These are phyloP conservation scores for Kodamaea sp. DNA, from an alignment of 1,139 yeast genomes.

Conservation along the genomic window DNA sequence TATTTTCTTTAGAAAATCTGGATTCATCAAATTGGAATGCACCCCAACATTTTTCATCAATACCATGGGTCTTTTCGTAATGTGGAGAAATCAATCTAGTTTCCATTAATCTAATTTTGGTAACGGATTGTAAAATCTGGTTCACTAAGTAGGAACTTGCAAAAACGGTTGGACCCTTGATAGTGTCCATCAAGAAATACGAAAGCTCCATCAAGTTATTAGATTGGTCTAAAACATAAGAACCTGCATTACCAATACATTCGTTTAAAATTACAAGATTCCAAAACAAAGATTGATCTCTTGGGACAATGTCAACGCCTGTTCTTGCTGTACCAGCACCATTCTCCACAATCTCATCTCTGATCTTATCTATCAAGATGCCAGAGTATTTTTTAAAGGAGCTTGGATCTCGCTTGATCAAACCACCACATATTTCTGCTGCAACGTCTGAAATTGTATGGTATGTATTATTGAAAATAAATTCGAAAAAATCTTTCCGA, in stretches of 20 bases:
- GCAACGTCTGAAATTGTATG: slow-evolving; percentile 66
- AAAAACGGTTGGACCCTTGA: slow-evolving; percentile 61
- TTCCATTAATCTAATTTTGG: slow-evolving; percentile 57
- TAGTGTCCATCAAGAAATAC: slow-evolving; percentile 47
- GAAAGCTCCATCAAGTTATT: slow-evolving; percentile 51
- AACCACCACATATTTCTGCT: slow-evolving; percentile 66
- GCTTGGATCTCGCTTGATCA: slow-evolving; percentile 60
- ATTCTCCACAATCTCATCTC: slow-evolving; percentile 72
- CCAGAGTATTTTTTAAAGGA: slow-evolving; percentile 44
- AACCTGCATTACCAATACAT: slow-evolving; percentile 66
- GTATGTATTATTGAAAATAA: slow-evolving; percentile 56
- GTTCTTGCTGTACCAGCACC: slow-evolving; percentile 79
- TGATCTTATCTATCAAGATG: slow-evolving; percentile 49
- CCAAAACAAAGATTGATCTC: slow-evolving; percentile 78
- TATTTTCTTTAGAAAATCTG: slow-evolving; percentile 38
- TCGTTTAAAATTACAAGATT: slow-evolving; percentile 69
- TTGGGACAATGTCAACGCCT: slow-evolving; percentile 63
- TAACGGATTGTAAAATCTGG: slow-evolving; percentile 61
- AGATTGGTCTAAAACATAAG: slow-evolving; percentile 41
- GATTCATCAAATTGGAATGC: slow-evolving; percentile 55
- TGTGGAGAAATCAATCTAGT: slow-evolving; percentile 49
- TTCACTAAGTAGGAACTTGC: slow-evolving; percentile 57
- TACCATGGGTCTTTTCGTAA: slow-evolving; percentile 27
- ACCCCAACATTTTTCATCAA: slow-evolving; percentile 66
- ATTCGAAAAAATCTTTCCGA: slow-evolving; percentile 51